Evolutionary conservation across 1,284 basidiomycete species (phyloP).

Genomic region (Grifola frondosa): DNA sequence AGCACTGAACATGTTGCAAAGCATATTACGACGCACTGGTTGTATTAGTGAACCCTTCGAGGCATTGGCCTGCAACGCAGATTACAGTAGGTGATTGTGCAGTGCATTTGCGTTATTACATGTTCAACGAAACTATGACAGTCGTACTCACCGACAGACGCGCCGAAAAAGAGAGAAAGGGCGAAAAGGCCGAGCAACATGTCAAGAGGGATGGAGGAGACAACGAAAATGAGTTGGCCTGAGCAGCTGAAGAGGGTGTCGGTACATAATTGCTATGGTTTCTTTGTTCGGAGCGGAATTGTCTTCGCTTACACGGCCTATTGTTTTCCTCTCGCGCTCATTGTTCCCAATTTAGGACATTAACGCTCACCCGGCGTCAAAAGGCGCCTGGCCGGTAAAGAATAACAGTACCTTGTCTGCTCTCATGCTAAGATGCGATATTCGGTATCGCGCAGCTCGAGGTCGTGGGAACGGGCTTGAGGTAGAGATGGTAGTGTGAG

Average conservation of each 20-base stretch:
- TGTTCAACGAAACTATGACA: constrained; percentile 3
- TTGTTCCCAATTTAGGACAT: too few relatives aligned
- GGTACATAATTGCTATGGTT: constrained; percentile 28
- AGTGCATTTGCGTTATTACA: constrained; percentile 30
- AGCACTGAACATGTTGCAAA: constrained; percentile 5
- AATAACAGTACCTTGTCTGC: background rate
- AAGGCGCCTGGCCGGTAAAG: background rate
- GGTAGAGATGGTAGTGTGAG: too few relatives aligned
- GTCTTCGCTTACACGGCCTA: constrained; percentile 17
- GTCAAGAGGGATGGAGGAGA: constrained; percentile 32
- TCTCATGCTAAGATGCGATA: too few relatives aligned
- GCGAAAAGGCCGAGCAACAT: constrained; percentile 49
- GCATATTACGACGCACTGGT: constrained; percentile 49
- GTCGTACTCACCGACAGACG: constrained; percentile 44
- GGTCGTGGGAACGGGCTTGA: too few relatives aligned
- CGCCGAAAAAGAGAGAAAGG: constrained; percentile 42
- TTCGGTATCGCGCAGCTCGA: too few relatives aligned
- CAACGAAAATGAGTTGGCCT: constrained; percentile 15
- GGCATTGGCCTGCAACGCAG: constrained; percentile 81
- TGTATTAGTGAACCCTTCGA: constrained; percentile 69
- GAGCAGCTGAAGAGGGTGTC: constrained; percentile 21
- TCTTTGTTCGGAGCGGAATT: constrained; percentile 22
- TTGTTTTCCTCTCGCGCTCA: too few relatives aligned
- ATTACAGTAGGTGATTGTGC: constrained; percentile 64
- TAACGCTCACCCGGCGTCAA: too few relatives aligned